phyloP scores from a whole-genome alignment of 176 grass and related monocot species.

The Paspalum notatum region DNA sequence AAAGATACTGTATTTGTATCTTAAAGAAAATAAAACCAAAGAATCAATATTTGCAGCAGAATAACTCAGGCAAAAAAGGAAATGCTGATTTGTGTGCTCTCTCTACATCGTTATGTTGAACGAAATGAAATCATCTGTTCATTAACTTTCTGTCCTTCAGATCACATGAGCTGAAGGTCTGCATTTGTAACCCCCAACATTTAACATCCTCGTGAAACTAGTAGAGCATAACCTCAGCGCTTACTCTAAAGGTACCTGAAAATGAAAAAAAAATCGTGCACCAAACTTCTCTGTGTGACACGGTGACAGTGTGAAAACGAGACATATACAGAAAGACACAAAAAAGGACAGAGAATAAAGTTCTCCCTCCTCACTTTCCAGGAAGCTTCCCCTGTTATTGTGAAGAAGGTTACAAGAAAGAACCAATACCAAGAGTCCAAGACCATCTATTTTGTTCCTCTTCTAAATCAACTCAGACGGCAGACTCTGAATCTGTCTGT shows the following conservation, averaged over 20 bases:
- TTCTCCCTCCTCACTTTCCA: slow-evolving; percentile 36
- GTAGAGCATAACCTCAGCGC: neutral
- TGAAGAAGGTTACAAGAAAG: slow-evolving; percentile 36
- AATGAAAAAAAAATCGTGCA: neutral
- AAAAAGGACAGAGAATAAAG: neutral
- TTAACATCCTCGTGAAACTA: neutral
- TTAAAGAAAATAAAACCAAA: neutral
- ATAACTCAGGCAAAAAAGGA: neutral
- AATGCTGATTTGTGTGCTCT: neutral
- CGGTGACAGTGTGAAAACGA: no score
- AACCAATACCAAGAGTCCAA: neutral
- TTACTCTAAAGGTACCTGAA: neutral
- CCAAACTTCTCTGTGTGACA: neutral
- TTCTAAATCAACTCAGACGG: neutral
- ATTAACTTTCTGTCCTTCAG: neutral
- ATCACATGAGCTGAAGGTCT: no score
- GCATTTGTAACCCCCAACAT: no score
- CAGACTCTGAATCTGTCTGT: slow-evolving; percentile 28
- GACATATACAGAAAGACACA: neutral
- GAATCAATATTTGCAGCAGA: neutral
- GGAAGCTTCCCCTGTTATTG: slow-evolving; percentile 22
- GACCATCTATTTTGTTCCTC: neutral
- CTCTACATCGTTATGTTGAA: neutral
- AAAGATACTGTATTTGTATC: no score
- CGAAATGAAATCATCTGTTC: neutral